Base-by-base conservation (phyloP, 805 yeast genomes). In the Suhomyces sp. region DNA sequence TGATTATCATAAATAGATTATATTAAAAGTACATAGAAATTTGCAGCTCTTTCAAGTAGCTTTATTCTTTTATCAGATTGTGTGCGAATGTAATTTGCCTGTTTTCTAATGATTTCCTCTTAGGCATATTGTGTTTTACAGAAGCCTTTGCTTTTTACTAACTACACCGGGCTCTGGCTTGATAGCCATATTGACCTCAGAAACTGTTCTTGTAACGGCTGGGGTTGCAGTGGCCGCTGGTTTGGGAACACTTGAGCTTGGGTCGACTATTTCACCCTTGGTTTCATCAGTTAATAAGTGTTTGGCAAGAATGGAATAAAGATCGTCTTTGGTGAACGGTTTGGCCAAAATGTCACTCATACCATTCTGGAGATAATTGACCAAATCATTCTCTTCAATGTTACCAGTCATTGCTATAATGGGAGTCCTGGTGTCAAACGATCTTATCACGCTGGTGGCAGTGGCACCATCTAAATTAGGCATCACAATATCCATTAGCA, bases 391-490 rank as follows among this genome's bases (percentile, higher is more conserved):
- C 57, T 86, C 89, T 58, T 87, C 86, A 51, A 89, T 87, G 64
- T 89, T 90, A 40, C 96, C 96, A 1, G 97, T 89, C 96, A 89
- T 89, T 27, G 96, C 96, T 58, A 94, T 86, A 56, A 94, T 89
- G 10, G 98, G 98, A 0, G 97, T 89, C 49, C 80, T 80, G 19
- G 83, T 82, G 66, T 91, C 96, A 64, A 89, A 89, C 17, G 86
- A 83, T 59, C 98, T 78, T 46, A 94, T 90, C 43, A 93, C 83
- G 40, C 93, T 86, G 1, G 97, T 87, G 1, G 97, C 97, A 2
- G 96, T 85, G 19, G 92, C 91, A 61, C 97, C 90, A 72, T 89
- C 90, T 59, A 88, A 68, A 64, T 86, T 87, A 10, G 96, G 96
- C 94, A 88, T 88, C 20, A 88, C 93, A 48, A 88, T 88, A 69